Evolutionary conservation across 805 yeast species (phyloP).

Genomic region (Scheffersomyces ergatensis): DNA sequence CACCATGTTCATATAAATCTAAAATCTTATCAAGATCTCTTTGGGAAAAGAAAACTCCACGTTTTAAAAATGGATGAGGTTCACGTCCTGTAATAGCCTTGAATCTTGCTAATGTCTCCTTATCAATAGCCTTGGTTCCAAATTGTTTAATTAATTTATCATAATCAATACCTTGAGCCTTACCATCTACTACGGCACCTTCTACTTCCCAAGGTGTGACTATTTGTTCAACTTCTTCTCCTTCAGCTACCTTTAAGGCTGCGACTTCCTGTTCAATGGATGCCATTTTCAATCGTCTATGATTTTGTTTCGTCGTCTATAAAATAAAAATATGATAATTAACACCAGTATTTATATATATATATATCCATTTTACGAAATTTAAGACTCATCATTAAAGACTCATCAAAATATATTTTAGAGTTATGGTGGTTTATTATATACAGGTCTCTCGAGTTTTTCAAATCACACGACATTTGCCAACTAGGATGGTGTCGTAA

Average conservation of each 20-base stretch:
- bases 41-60: conserved; percentile 92
- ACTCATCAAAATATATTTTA: too few relatives aligned
- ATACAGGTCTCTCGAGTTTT: too few relatives aligned
- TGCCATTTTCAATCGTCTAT: too few relatives aligned
- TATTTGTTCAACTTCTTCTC: conserved; percentile 28
- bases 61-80: conserved; percentile 86
- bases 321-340: too few relatives aligned
- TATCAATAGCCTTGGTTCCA: conserved; percentile 73
- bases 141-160: conserved; percentile 82
- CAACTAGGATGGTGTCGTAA: too few relatives aligned
- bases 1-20: conserved; percentile 89
- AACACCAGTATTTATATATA: too few relatives aligned
- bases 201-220: conserved; percentile 98
- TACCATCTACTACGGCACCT: conserved; percentile 96
- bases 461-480: too few relatives aligned
- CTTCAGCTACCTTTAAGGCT: conserved; percentile 9
- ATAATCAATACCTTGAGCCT: conserved; percentile 87
- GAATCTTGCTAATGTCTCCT: conserved; percentile 74
- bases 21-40: conserved; percentile 77
- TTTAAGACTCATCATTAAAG: too few relatives aligned
- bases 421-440: too few relatives aligned
- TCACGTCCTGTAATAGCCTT: conserved; percentile 78
- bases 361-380: too few relatives aligned
- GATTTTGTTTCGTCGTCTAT: too few relatives aligned
- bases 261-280: conserved; percentile 14